phyloP scores from a whole-genome alignment of 371 early-diverging fungal genomes.

The Mortierella polycephala region DNA sequence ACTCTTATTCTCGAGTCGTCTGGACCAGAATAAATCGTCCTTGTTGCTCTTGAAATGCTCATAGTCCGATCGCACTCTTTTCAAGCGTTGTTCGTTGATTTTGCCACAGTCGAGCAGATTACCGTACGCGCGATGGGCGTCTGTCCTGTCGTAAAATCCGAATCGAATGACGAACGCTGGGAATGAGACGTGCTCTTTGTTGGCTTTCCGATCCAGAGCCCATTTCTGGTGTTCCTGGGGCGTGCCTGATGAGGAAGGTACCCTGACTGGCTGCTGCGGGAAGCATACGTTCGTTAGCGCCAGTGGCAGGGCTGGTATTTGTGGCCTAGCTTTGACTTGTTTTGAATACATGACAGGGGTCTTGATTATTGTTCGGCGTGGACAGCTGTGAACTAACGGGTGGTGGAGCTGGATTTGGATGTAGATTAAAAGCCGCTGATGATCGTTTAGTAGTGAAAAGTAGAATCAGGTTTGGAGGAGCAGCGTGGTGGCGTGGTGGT shows the following conservation, averaged over 20 bases:
- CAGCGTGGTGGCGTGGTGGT: too few species aligned
- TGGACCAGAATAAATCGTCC: conserved; percentile 23
- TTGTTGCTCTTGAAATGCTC: conserved; percentile 17
- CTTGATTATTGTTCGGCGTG: neutral
- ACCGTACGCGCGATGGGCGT: conserved; percentile 14
- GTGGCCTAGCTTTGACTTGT: conserved; percentile 3
- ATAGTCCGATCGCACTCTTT: conserved; percentile 10
- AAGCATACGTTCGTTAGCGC: too few species aligned
- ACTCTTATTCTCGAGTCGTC: conserved; percentile 19
- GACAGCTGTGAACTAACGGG: neutral
- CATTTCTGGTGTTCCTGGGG: conserved; percentile 10
- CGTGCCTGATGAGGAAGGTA: neutral
- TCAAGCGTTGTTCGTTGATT: conserved; percentile 4
- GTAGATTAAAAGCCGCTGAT: too few species aligned
- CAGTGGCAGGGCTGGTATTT: too few species aligned
- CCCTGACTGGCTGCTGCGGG: neutral
- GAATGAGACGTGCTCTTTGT: conserved; percentile 16
- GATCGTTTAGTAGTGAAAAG: too few species aligned
- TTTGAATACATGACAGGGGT: conserved; percentile 11
- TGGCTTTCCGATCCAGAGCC: conserved; percentile 3
- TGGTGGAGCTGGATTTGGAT: too few species aligned
- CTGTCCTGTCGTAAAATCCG: conserved; percentile 18
- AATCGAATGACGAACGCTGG: conserved; percentile 14
- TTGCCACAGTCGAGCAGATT: conserved; percentile 13
- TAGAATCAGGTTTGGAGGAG: too few species aligned